Evolutionary conservation across 768 basidiomycete species (phyloP), one percentile per base, ranked within the genome.

Genomic region (Floccularia luteovirens): DNA sequence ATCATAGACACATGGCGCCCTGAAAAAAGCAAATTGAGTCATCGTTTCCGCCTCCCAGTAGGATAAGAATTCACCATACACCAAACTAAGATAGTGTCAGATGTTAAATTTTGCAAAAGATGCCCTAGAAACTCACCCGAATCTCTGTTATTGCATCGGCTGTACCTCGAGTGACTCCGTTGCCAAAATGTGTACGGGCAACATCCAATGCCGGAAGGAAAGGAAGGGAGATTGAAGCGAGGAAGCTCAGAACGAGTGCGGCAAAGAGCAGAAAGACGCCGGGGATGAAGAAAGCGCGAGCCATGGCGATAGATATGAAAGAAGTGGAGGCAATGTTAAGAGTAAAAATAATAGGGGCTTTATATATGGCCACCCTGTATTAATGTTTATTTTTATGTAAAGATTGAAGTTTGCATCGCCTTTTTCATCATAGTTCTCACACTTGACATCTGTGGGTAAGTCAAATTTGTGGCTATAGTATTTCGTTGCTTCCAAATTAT

Each of bases 141-240:
- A 78, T 49, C 48, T 81, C 59, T 12, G 59, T 59, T 24, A 80
- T 50, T 2, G 52, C 57, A 12, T 57, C 43, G 16, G 48, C 36
- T 23, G 37, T 46, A 20, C 46, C 44, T 43, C 60, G 42, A 38
- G 48, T 43, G 28, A 46, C 63, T 13, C 43, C 61, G 31, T 50
- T 47, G 17, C 51, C 61, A 40, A 79, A 75, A 39, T 74, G 69
- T 8, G 73, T 66, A 21, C 83, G 77, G 11, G 71, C 67, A 51
- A 89, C 66, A 58, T 87, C 85, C 48, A 87, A 62, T 0, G 70
- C 74, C 14, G 78, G 66, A 16, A 89, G 65, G 60, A 63, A 78
- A 1, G 87, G 86, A 2, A 87, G 62, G 12, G 85, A 88, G 36
- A 89, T 67, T 10, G 84, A 78, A 23, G 77, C 73, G 46, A 88